A percentile compares a stretch with the other conserved stretches of the same genome.
These are phyloP conservation scores for Globisporangium splendens DNA, from an alignment of 352 stramenopile genomes.

Conservation along the genomic window DNA sequence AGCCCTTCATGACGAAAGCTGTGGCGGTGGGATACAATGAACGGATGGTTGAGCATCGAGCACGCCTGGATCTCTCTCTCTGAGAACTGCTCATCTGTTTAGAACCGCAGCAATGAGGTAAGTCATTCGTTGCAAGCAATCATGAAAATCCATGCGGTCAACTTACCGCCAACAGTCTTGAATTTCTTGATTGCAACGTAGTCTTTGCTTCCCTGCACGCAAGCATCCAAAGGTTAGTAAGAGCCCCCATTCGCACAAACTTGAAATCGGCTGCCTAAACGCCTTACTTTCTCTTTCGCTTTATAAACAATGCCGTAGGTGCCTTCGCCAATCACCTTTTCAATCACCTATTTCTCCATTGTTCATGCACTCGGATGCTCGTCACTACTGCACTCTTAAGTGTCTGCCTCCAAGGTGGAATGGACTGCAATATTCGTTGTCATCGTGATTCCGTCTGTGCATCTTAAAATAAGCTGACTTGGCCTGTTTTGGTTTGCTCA, in stretches of 20 bases:
- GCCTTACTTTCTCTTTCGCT: conserved; percentile 63
- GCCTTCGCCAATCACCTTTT: conserved; percentile 81
- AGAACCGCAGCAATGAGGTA: not conserved
- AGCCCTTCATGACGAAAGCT: conserved; percentile 77
- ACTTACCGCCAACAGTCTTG: conserved; percentile 53
- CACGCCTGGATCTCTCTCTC: conserved; percentile 80
- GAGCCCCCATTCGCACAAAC: not conserved
- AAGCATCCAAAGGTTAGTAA: not conserved
- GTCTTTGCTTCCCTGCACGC: conserved; percentile 47
- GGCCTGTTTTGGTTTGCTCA: not conserved
- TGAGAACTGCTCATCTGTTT: conserved; percentile 67
- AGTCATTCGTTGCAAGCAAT: not conserved
- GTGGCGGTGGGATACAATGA: conserved; percentile 81
- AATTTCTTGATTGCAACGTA: conserved; percentile 83
- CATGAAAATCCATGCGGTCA: not conserved
- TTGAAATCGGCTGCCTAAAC: not conserved
- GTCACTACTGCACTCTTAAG: not conserved
- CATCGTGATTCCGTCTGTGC: too few relatives aligned
- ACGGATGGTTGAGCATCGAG: conserved; percentile 77
- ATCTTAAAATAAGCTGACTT: not conserved
- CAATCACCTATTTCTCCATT: conserved; percentile 81
- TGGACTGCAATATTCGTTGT: not conserved
- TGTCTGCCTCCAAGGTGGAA: not conserved
- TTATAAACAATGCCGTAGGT: conserved; percentile 84
- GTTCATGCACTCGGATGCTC: too few relatives aligned